Conservation (phyloP, 2,329 filamentous ascomycete species). For the Colletotrichum sidae region DNA sequence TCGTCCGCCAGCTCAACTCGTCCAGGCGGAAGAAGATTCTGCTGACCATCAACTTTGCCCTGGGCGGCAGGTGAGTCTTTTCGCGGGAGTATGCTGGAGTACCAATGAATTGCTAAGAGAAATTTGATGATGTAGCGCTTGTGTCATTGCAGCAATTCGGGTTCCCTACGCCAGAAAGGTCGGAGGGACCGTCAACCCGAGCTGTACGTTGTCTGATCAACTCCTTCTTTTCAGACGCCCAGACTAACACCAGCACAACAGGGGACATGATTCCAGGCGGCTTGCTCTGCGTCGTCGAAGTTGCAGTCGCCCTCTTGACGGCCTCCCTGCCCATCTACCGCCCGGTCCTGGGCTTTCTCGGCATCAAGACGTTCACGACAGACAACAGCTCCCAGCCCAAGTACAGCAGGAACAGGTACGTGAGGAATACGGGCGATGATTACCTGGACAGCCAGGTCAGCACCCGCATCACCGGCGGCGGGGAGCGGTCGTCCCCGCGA, state of each 20-base stretch:
- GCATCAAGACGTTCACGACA: neutral
- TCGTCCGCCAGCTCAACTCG: conserved; percentile 17
- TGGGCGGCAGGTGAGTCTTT: conserved; percentile 15
- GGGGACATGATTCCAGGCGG: conserved; percentile 28
- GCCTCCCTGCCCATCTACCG: conserved; percentile 20
- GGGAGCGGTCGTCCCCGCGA: conserved; percentile 8
- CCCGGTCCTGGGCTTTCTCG: conserved; percentile 6
- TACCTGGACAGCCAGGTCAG: conserved; percentile 15
- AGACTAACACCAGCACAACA: neutral
- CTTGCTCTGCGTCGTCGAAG: conserved; percentile 21
- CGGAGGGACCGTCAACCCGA: conserved; percentile 22
- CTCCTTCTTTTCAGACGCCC: neutral
- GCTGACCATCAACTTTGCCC: conserved; percentile 22
- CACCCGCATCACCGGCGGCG: conserved; percentile 20
- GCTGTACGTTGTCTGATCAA: neutral
- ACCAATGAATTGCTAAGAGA: neutral
- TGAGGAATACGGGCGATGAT: neutral
- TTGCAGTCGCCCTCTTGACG: conserved; percentile 15
- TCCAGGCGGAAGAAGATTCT: conserved; percentile 14
- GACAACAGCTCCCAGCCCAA: conserved; percentile 2
- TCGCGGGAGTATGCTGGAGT: rapidly evolving
- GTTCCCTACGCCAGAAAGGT: conserved; percentile 23
- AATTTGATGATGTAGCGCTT: neutral
- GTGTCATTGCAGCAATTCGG: conserved; percentile 17
- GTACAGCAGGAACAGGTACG: neutral